Conservation (phyloP, 73 alveolate species). For the Paramecium sexaurelia region DNA sequence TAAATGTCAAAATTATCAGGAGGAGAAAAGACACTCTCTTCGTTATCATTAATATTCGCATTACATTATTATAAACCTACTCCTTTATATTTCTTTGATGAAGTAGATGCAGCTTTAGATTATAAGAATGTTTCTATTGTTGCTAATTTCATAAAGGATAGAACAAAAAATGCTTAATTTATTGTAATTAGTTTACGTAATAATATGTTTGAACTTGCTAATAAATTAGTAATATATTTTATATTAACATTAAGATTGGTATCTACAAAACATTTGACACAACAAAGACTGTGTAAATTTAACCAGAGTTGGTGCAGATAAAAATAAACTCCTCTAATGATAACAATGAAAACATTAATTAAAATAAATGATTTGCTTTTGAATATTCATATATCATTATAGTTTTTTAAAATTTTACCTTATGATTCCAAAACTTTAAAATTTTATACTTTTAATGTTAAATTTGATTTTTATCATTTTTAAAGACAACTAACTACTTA, state of each 20-base stretch:
- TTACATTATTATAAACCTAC: constrained; percentile 85
- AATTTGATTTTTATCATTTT: background rate
- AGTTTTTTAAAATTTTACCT: background rate
- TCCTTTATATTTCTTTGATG: constrained; percentile 86
- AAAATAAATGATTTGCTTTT: background rate
- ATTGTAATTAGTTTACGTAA: constrained; percentile 54
- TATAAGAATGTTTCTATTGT: constrained; percentile 7
- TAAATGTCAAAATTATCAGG: constrained; percentile 80
- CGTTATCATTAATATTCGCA: constrained; percentile 81
- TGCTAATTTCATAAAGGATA: constrained; percentile 25
- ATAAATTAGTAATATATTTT: constrained; percentile 58
- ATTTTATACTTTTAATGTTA: background rate
- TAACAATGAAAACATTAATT: background rate
- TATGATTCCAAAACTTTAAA: background rate
- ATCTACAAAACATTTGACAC: constrained; percentile 90
- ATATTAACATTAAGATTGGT: constrained; percentile 46
- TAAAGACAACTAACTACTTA: background rate
- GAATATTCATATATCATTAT: background rate
- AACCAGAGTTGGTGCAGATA: constrained; percentile 69
- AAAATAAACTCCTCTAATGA: background rate
- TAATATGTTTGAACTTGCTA: constrained; percentile 67
- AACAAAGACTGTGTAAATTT: constrained; percentile 81
- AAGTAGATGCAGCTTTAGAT: constrained; percentile 84
- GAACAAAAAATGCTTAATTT: constrained; percentile 56
- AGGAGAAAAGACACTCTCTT: constrained; percentile 83